Conservation (phyloP, 805 yeast species). For the Ogataea degrootiae region DNA sequence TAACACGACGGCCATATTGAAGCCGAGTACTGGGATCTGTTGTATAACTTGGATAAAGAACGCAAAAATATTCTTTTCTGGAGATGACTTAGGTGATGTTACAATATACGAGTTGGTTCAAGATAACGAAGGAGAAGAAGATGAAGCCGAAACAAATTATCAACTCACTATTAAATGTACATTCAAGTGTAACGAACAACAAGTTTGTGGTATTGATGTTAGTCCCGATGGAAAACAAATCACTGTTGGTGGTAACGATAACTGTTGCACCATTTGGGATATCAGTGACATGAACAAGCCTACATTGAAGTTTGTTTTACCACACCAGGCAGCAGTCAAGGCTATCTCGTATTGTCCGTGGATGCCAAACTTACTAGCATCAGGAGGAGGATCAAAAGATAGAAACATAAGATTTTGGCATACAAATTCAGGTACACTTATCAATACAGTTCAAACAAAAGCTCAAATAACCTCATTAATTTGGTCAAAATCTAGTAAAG, state of each 20-base stretch:
- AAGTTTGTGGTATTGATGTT: slow-evolving; percentile 64
- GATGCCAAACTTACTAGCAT: slow-evolving; percentile 73
- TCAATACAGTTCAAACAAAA: slow-evolving; percentile 50
- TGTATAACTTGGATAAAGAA: slow-evolving; percentile 58
- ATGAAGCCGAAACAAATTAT: slow-evolving; percentile 2
- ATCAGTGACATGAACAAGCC: slow-evolving; percentile 41
- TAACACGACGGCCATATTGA: slow-evolving; percentile 17
- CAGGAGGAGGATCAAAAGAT: slow-evolving; percentile 89
- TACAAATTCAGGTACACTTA: slow-evolving; percentile 66
- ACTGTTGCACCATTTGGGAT: slow-evolving; percentile 75
- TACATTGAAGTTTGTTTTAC: slow-evolving; percentile 40
- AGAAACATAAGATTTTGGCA: slow-evolving; percentile 85
- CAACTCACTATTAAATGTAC: slow-evolving; percentile 17
- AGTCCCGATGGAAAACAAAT: slow-evolving; percentile 49
- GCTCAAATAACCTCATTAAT: slow-evolving; percentile 76
- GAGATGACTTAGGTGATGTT: slow-evolving; percentile 64
- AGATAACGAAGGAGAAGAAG: slow-evolving; percentile 5
- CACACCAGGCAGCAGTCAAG: slow-evolving; percentile 83
- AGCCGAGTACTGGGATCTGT: slow-evolving; percentile 41
- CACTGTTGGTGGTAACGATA: slow-evolving; percentile 85
- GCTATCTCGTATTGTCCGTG: slow-evolving; percentile 91
- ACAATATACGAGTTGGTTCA: slow-evolving; percentile 33
- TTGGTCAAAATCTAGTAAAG: slow-evolving; percentile 66
- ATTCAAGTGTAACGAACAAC: slow-evolving; percentile 49
- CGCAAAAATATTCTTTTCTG: slow-evolving; percentile 44